A percentile compares a stretch with the other conserved stretches of the same genome.
Evolutionary conservation across 805 yeast species (phyloP).

Genomic region (Zygosaccharomyces bailii): DNA sequence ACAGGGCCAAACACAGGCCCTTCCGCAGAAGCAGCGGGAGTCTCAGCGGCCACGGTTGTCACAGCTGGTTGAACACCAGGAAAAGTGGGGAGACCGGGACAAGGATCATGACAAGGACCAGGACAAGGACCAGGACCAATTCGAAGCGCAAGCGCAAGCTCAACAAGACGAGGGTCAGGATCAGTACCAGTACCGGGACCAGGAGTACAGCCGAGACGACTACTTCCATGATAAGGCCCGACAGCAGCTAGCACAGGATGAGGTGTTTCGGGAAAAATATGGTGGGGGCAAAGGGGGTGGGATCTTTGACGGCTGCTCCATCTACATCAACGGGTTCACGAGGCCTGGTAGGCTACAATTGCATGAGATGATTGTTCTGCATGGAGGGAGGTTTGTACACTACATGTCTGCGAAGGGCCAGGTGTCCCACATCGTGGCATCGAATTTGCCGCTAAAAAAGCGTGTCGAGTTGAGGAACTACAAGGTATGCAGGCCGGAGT

Average conservation of each 20-base stretch:
- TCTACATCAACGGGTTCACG: conserved; percentile 89
- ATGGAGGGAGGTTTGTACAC: conserved; percentile 79
- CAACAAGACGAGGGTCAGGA: too few species aligned
- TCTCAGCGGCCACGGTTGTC: neutral
- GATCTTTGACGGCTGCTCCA: conserved; percentile 59
- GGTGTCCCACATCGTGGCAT: conserved; percentile 84
- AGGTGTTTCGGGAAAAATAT: conserved; percentile 19
- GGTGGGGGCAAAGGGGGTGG: conserved; percentile 36
- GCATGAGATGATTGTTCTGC: conserved; percentile 62
- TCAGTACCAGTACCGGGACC: too few species aligned
- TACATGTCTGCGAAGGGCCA: conserved; percentile 64
- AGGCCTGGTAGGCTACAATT: conserved; percentile 71
- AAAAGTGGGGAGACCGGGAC: too few species aligned
- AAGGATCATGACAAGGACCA: too few species aligned
- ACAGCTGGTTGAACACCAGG: too few species aligned
- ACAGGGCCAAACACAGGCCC: conserved; percentile 9
- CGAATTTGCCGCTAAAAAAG: conserved; percentile 74
- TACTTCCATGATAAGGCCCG: conserved; percentile 27
- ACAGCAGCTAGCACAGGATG: conserved; percentile 28
- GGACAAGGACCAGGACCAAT: too few species aligned
- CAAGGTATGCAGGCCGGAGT: conserved; percentile 75
- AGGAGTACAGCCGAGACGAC: conserved; percentile 19
- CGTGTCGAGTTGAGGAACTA: conserved; percentile 58
- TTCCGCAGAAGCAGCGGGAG: conserved; percentile 3
- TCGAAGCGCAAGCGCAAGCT: too few species aligned